Conservation (phyloP, 768 basidiomycete species). For the Lyophyllum atratum region DNA sequence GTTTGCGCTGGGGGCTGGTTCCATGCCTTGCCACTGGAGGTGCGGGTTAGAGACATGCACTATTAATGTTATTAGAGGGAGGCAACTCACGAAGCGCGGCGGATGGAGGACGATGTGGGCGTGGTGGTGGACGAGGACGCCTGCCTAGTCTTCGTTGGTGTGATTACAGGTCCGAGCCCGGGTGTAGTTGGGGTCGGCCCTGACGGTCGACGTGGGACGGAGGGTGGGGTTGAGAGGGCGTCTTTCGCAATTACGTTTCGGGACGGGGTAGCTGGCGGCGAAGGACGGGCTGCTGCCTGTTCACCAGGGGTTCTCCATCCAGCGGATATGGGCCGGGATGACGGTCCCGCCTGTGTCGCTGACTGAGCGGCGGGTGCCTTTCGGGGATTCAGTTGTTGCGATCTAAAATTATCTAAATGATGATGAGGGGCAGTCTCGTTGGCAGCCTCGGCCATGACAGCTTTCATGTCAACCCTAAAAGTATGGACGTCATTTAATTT, state of each 20-base stretch:
- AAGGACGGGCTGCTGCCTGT: conserved; percentile 5
- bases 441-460: conserved; percentile 77
- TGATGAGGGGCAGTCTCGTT: conserved; percentile 10
- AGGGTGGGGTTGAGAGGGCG: conserved; percentile 5
- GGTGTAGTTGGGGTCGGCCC: conserved; percentile 23
- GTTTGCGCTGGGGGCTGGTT: conserved; percentile 17
- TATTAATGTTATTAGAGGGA: background rate
- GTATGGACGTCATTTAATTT: conserved; percentile 13
- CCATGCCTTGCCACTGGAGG: conserved; percentile 62
- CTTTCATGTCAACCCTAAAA: conserved; percentile 79
- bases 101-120: conserved; percentile 27
- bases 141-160: conserved; percentile 59
- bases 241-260: background rate
- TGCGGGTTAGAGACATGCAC: background rate
- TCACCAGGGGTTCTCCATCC: conserved; percentile 9
- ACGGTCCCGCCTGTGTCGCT: conserved; percentile 1
- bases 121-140: conserved; percentile 24
- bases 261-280: conserved; percentile 11
- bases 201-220: conserved; percentile 21
- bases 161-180: conserved; percentile 65
- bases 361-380: background rate
- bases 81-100: conserved; percentile 53
- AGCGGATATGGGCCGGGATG: conserved; percentile 2
- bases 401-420: background rate
- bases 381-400: conserved; percentile 2